Evolutionary conservation across 2,329 filamentous ascomycete genomes (phyloP).

Genomic region (Penicillium sp.): DNA sequence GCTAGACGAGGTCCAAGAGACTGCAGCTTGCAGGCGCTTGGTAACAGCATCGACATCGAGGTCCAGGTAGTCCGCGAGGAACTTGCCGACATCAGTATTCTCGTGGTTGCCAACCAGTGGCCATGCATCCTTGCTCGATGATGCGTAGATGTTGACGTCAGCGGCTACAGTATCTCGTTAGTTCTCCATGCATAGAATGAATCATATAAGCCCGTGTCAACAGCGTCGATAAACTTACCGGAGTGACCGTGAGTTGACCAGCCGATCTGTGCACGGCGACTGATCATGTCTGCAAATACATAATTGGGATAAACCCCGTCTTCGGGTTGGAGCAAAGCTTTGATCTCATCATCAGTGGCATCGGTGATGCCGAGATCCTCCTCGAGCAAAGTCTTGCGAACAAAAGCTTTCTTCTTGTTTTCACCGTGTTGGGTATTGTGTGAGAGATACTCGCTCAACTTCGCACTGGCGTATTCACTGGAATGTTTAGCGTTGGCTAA

Average conservation of each 20-base stretch:
- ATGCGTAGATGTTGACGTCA: conserved; percentile 95
- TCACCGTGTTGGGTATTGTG: conserved; percentile 28
- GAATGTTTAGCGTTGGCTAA: conserved; percentile 74
- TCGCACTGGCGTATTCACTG: conserved; percentile 61
- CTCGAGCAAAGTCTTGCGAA: conserved; percentile 61
- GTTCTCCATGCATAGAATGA: conserved; percentile 2
- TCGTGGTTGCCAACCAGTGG: conserved; percentile 79
- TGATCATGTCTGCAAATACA: conserved; percentile 77
- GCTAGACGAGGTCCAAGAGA: conserved; percentile 16
- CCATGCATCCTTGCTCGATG: conserved; percentile 57
- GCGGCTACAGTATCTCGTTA: conserved; percentile 49
- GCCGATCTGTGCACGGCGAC: conserved; percentile 77
- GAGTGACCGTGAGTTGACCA: conserved; percentile 94
- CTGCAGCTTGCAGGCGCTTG: conserved; percentile 54
- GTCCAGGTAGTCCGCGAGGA: conserved; percentile 70
- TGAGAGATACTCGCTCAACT: conserved; percentile 57
- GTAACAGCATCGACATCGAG: conserved; percentile 77
- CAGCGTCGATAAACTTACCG: conserved; percentile 24
- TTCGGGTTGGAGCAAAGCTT: conserved; percentile 52
- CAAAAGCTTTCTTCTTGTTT: conserved; percentile 52
- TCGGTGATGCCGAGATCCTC: conserved; percentile 72
- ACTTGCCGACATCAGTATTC: conserved; percentile 85
- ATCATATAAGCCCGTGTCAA: no score
- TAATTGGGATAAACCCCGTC: conserved; percentile 53
- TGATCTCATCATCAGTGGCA: conserved; percentile 64